These are phyloP conservation scores for Calonectria leucothoes DNA, from an alignment of 2,329 filamentous ascomycete genomes.

Conservation along the genomic window DNA sequence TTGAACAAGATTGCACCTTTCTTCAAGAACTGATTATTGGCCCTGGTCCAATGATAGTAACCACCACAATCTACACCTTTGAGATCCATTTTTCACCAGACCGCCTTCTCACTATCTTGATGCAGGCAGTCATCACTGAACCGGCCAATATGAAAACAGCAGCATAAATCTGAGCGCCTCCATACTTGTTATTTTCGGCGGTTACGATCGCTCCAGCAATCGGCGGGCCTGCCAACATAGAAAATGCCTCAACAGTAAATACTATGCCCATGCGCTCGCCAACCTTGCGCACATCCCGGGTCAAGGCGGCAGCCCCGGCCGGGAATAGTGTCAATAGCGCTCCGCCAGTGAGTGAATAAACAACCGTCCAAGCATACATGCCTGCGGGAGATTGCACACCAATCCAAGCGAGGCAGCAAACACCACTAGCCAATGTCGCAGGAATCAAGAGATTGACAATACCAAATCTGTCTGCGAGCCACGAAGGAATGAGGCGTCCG, in stretches of 20 bases:
- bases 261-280: background rate
- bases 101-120: background rate
- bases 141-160: background rate
- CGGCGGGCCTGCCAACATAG: conserved; percentile 6
- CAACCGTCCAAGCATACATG: conserved; percentile 9
- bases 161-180: background rate
- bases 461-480: conserved; percentile 5
- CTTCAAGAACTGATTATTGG: too few relatives aligned
- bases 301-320: background rate
- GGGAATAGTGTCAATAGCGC: background rate
- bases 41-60: too few relatives aligned
- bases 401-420: background rate
- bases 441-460: background rate
- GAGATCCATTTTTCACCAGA: background rate
- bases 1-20: too few relatives aligned
- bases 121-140: background rate
- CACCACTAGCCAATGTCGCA: background rate
- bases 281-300: background rate
- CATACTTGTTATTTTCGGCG: background rate
- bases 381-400: background rate
- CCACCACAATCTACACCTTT: too few relatives aligned
- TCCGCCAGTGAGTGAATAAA: background rate
- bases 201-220: conserved; percentile 8
- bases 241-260: background rate
- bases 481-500: background rate